A percentile compares a stretch with the other conserved stretches of the same genome.
Conservation (phyloP, 148 eudicot species). For the Fallopia convolvulus region DNA sequence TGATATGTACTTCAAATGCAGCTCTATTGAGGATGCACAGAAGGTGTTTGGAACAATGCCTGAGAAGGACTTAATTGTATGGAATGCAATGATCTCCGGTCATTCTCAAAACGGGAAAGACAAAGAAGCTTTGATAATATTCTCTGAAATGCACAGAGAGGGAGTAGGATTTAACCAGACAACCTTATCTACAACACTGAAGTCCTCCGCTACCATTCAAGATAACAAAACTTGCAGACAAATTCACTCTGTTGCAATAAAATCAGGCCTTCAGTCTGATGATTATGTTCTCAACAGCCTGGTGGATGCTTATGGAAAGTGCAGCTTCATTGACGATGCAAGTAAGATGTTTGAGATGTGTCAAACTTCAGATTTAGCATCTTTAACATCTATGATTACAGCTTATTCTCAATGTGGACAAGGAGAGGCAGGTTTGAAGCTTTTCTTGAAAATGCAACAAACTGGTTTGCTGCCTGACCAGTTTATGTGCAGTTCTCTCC, state of each 20-base stretch:
- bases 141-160: slow-evolving; percentile 31
- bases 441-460: slow-evolving; percentile 39
- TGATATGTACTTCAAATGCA: slow-evolving; percentile 69
- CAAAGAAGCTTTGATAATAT: slow-evolving; percentile 36
- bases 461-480: slow-evolving; percentile 44
- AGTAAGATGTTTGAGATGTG: slow-evolving; percentile 39
- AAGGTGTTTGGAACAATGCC: slow-evolving; percentile 35
- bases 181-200: slow-evolving; percentile 51
- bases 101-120: slow-evolving; percentile 37
- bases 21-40: slow-evolving; percentile 42
- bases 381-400: slow-evolving; percentile 63
- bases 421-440: slow-evolving; percentile 68
- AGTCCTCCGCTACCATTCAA: slow-evolving; percentile 42
- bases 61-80: slow-evolving; percentile 43
- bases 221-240: slow-evolving; percentile 28
- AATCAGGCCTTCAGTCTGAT: slow-evolving; percentile 44
- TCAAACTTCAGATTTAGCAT: slow-evolving; percentile 35
- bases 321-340: slow-evolving; percentile 38
- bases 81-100: slow-evolving; percentile 65
- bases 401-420: slow-evolving; percentile 62
- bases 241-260: slow-evolving; percentile 47
- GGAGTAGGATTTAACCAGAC: slow-evolving; percentile 47
- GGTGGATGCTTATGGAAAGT: slow-evolving; percentile 57
- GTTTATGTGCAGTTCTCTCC: slow-evolving; percentile 55
- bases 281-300: slow-evolving; percentile 51